These are phyloP conservation scores for Teunomyces barrocoloradensis DNA, from an alignment of 805 yeast species.

Conservation along the genomic window DNA sequence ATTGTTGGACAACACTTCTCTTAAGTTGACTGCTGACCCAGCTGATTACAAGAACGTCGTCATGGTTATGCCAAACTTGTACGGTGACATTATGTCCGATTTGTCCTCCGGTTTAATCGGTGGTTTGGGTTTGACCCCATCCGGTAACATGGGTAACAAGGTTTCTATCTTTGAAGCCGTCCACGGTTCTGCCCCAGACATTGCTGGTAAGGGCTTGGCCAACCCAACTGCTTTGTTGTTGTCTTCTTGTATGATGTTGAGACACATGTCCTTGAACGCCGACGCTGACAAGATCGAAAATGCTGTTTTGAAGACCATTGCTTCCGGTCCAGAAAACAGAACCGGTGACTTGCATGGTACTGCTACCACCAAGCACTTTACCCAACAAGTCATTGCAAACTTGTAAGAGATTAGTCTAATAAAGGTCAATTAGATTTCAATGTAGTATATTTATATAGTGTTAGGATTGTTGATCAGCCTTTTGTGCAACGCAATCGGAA, in stretches of 20 bases:
- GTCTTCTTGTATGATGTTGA: slow-evolving; percentile 98
- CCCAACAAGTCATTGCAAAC: slow-evolving; percentile 83
- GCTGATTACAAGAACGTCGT: slow-evolving; percentile 82
- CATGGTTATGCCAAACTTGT: slow-evolving; percentile 98
- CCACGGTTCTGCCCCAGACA: slow-evolving; percentile 99
- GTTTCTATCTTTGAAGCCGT: slow-evolving; percentile 99
- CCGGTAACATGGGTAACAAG: slow-evolving; percentile 98
- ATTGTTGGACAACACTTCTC: slow-evolving; percentile 92
- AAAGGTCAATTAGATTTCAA: slow-evolving; percentile 1
- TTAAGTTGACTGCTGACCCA: slow-evolving; percentile 89
- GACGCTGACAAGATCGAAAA: slow-evolving; percentile 83
- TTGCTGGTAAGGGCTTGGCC: slow-evolving; percentile 98
- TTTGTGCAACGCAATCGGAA: neutral
- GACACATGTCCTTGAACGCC: slow-evolving; percentile 88
- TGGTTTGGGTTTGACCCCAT: slow-evolving; percentile 97
- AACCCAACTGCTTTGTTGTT: slow-evolving; percentile 97
- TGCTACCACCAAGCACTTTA: slow-evolving; percentile 85
- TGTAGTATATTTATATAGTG: slow-evolving; percentile 1
- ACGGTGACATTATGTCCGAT: slow-evolving; percentile 99
- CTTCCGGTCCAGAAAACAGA: slow-evolving; percentile 94
- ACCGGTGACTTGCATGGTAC: slow-evolving; percentile 95
- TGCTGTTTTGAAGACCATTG: slow-evolving; percentile 87
- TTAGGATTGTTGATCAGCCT: too few relatives aligned
- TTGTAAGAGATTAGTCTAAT: slow-evolving; percentile 38
- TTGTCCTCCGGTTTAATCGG: slow-evolving; percentile 97